phyloP scores from a whole-genome alignment of 1,284 basidiomycete genomes.

The Stereum hirsutum region DNA sequence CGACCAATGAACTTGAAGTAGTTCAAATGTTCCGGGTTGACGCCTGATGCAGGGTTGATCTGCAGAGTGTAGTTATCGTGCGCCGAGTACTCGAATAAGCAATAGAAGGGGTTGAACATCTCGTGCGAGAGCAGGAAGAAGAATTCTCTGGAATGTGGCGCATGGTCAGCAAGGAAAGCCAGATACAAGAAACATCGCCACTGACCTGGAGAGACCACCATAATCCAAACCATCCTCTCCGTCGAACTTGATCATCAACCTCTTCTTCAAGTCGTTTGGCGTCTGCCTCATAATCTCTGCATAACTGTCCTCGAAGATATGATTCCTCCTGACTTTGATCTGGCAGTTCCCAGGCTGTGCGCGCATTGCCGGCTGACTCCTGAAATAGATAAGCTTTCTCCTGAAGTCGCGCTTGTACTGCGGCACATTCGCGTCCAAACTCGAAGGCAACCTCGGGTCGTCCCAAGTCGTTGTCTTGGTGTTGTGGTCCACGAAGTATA shows the following conservation, averaged over 20 bases:
- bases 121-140: constrained; percentile 99
- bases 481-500: constrained; percentile 97
- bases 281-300: constrained; percentile 92
- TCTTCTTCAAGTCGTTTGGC: constrained; percentile 92
- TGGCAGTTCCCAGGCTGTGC: constrained; percentile 90
- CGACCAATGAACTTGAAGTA: constrained; percentile 99
- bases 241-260: constrained; percentile 98
- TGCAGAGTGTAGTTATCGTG: constrained; percentile 99
- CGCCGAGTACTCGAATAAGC: constrained; percentile 97
- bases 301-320: constrained; percentile 96
- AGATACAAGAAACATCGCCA: constrained; percentile 5
- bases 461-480: constrained; percentile 96
- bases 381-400: constrained; percentile 98
- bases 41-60: constrained; percentile 95
- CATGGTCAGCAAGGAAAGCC: constrained; percentile 7
- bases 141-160: constrained; percentile 85
- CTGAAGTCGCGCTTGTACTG: constrained; percentile 99
- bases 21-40: constrained; percentile 98
- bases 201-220: constrained; percentile 89
- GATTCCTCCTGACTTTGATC: constrained; percentile 87
- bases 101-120: constrained; percentile 99
- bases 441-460: constrained; percentile 80
- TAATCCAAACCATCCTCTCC: constrained; percentile 98
- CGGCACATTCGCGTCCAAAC: constrained; percentile 88
- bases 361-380: constrained; percentile 93